Evolutionary conservation across 2,329 filamentous ascomycete species (phyloP).

Genomic region (Amauroascus niger): DNA sequence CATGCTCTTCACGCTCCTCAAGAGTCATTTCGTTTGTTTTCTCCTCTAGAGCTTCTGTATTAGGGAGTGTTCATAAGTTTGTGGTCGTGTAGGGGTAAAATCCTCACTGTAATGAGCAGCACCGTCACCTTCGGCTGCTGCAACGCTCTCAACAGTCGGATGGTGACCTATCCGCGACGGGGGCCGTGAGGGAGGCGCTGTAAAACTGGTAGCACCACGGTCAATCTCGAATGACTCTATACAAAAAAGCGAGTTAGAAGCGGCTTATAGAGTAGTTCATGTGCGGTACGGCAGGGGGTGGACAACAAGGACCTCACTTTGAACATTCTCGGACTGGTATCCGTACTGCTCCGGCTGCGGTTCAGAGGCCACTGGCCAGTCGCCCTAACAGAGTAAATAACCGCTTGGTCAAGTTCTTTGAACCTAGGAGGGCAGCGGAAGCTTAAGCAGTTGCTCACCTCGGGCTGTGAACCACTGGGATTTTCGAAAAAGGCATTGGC

Average conservation of each 20-base stretch:
- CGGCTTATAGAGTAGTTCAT: not conserved
- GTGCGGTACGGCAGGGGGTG: not conserved
- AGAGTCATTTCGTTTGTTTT: conserved; percentile 23
- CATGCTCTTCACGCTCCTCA: conserved; percentile 37
- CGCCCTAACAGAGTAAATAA: conserved; percentile 29
- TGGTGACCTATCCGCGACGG: conserved; percentile 34
- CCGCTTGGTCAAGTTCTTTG: conserved; percentile 25
- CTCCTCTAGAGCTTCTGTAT: not conserved
- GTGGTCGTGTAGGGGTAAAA: not conserved
- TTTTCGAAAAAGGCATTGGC: conserved; percentile 43
- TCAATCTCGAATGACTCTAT: conserved; percentile 17
- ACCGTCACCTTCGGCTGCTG: conserved; percentile 17
- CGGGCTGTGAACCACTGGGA: conserved; percentile 25
- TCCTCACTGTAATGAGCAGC: conserved; percentile 17
- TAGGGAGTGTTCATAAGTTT: not conserved
- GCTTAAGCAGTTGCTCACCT: conserved; percentile 22
- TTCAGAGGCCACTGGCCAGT: conserved; percentile 21
- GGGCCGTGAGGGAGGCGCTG: conserved; percentile 39
- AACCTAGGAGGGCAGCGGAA: conserved; percentile 1
- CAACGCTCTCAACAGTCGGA: conserved; percentile 15
- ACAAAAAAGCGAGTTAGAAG: not conserved
- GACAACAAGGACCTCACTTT: conserved; percentile 9
- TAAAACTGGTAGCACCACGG: conserved; percentile 26
- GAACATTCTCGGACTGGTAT: conserved; percentile 3
- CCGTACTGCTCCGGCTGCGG: not conserved